A percentile compares a stretch with the other conserved stretches of the same genome.
Conservation (phyloP, 2,329 filamentous ascomycete species). For the Emmonsiellopsis sp. region DNA sequence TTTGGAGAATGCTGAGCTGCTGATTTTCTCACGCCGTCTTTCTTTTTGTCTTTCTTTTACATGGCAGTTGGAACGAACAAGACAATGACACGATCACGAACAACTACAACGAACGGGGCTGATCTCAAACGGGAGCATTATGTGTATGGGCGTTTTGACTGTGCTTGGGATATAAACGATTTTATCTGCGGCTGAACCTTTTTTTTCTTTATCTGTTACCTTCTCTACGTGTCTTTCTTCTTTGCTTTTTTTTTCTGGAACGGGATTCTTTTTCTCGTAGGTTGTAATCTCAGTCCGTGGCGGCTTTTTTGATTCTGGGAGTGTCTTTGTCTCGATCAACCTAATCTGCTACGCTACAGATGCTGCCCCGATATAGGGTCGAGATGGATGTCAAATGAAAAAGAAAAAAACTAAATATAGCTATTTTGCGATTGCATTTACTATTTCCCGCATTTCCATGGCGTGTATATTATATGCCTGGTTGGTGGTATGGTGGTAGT, state of each 20-base stretch:
- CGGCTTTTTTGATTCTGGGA: no score
- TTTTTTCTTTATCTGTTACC: neutral
- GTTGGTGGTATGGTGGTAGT: no score
- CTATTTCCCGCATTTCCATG: no score
- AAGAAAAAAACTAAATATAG: no score
- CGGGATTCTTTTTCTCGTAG: neutral
- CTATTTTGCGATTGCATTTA: no score
- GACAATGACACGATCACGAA: neutral
- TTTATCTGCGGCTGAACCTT: conserved; percentile 5
- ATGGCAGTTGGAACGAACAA: neutral
- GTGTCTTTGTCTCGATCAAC: no score
- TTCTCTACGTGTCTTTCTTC: neutral
- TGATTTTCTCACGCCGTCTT: neutral
- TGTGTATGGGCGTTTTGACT: conserved; percentile 4
- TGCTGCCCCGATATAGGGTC: no score
- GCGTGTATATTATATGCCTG: no score
- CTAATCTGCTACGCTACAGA: no score
- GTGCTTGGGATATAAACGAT: conserved; percentile 4
- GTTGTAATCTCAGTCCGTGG: no score
- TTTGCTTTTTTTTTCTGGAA: neutral
- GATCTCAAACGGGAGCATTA: conserved; percentile 3
- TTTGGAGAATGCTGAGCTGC: conserved; percentile 53
- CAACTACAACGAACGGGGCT: neutral
- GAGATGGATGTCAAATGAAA: no score
- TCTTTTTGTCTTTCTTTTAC: neutral